These are phyloP conservation scores for Trichoderma polysporum DNA, from an alignment of 2,329 filamentous ascomycete genomes.

Conservation along the genomic window DNA sequence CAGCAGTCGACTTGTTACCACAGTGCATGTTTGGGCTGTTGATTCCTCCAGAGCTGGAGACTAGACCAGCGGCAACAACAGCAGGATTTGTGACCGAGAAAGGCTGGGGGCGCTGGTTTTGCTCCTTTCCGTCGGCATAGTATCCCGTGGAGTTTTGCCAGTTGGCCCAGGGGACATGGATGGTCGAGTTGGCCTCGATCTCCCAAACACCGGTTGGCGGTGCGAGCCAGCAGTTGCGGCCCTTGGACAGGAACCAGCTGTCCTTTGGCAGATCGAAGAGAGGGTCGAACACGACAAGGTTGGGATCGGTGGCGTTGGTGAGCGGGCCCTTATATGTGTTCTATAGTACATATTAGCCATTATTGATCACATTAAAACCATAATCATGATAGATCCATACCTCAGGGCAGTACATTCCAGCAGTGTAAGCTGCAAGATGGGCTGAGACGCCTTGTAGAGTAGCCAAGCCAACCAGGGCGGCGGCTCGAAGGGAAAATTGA, in stretches of 20 bases:
- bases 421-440: constrained; percentile 4
- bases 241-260: constrained; percentile 7
- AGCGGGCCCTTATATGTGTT: constrained; percentile 2
- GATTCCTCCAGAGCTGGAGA: background rate
- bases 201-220: background rate
- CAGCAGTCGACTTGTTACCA: constrained; percentile 2
- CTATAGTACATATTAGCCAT: background rate
- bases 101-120: background rate
- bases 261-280: background rate
- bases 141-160: background rate
- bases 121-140: constrained; percentile 11
- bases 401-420: constrained; percentile 10
- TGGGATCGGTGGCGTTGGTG: background rate
- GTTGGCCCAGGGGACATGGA: constrained; percentile 7
- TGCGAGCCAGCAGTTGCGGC: constrained; percentile 4
- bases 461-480: background rate
- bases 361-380: rapidly evolving
- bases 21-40: constrained; percentile 2
- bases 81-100: constrained; percentile 4
- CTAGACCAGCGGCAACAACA: background rate
- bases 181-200: constrained; percentile 2
- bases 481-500: background rate
- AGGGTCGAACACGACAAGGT: background rate
- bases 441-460: background rate
- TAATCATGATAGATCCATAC: background rate